Percentiles rank a stretch among this genome's conserved stretches.
phyloP scores from a whole-genome alignment of 805 yeast genomes.

The Vanderwaltozyma verrucispora region DNA sequence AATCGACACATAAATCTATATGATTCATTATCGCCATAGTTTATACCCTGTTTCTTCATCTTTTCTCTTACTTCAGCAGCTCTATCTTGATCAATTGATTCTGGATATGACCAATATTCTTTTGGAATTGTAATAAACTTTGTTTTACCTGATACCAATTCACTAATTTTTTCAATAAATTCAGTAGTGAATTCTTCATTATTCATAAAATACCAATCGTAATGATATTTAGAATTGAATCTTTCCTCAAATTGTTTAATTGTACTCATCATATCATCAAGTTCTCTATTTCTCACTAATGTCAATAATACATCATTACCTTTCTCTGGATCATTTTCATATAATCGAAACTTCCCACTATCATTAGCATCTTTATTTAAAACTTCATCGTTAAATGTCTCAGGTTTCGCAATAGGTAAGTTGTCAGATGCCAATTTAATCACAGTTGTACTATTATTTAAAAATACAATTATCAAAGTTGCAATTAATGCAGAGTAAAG shows the following conservation, averaged over 20 bases:
- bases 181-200: conserved; percentile 51
- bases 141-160: conserved; percentile 47
- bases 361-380: too few species aligned
- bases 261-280: conserved; percentile 45
- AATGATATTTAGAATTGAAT: conserved; percentile 50
- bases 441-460: too few species aligned
- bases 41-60: conserved; percentile 36
- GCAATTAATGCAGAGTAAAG: too few species aligned
- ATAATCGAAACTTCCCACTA: too few species aligned
- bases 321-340: conserved; percentile 24
- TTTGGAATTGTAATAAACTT: conserved; percentile 51
- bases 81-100: conserved; percentile 42
- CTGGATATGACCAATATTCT: conserved; percentile 68
- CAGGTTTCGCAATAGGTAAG: not conserved
- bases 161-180: conserved; percentile 40
- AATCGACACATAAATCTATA: conserved; percentile 60
- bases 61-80: conserved; percentile 30
- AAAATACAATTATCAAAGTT: too few species aligned
- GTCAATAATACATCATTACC: conserved; percentile 61
- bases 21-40: conserved; percentile 48
- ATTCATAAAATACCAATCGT: conserved; percentile 75
- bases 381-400: too few species aligned
- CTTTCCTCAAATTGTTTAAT: conserved; percentile 54
- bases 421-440: too few species aligned
- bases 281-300: conserved; percentile 58